A percentile compares a stretch with the other conserved stretches of the same genome.
These are phyloP conservation scores for Dictyophora rubrovolvata DNA, from an alignment of 768 basidiomycete species.

Conservation along the genomic window DNA sequence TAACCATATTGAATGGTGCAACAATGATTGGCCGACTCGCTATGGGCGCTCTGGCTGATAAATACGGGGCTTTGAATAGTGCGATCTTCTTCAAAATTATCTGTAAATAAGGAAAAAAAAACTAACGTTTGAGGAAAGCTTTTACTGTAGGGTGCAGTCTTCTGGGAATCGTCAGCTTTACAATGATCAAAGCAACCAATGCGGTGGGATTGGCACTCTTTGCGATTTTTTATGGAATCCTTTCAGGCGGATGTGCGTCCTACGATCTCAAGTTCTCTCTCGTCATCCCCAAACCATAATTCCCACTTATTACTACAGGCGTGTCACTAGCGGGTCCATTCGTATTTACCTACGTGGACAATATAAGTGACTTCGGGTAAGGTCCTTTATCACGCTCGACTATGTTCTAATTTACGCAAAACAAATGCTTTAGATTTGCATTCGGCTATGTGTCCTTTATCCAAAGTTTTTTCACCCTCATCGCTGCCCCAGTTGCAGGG, in stretches of 20 bases:
- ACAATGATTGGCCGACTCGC: conserved; percentile 43
- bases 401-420: not conserved
- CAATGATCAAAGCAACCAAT: conserved; percentile 25
- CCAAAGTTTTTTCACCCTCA: conserved; percentile 34
- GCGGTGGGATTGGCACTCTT: conserved; percentile 28
- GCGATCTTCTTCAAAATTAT: conserved; percentile 12
- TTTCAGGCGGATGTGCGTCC: conserved; percentile 31
- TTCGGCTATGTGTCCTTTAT: conserved; percentile 35
- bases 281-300: too few relatives aligned
- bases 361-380: not conserved
- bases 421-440: conserved; percentile 30
- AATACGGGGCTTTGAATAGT: conserved; percentile 34
- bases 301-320: too few relatives aligned
- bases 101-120: not conserved
- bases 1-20: conserved; percentile 43
- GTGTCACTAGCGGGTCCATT: not conserved
- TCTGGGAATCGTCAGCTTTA: conserved; percentile 35
- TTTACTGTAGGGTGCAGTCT: conserved; percentile 22
- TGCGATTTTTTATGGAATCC: conserved; percentile 37
- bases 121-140: conserved; percentile 11
- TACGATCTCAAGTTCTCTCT: not conserved
- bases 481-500: conserved; percentile 44
- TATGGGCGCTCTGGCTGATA: conserved; percentile 32
- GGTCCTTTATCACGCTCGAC: not conserved
- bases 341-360: not conserved